A percentile compares a stretch with the other conserved stretches of the same genome.
Conservation (phyloP, 352 stramenopile genomes). For the Pythium monospermum region DNA sequence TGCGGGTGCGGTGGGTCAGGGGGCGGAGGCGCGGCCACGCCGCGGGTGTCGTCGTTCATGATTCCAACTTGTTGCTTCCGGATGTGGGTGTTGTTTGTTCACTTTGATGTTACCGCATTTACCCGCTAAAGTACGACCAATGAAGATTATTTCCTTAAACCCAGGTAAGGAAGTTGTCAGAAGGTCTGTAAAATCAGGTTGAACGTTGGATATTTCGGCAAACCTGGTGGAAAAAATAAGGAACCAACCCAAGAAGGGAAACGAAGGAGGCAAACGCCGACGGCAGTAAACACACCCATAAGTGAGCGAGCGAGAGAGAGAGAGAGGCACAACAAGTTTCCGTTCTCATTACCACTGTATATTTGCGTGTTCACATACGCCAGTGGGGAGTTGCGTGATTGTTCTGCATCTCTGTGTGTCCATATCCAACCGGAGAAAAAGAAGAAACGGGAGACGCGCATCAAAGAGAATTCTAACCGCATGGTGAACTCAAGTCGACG, state of each 20-base stretch:
- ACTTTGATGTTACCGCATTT: neutral
- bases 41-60: slow-evolving; percentile 17
- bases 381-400: neutral
- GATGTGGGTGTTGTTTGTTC: neutral
- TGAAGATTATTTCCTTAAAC: slow-evolving; percentile 16
- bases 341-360: no score
- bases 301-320: no score
- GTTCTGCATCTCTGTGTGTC: neutral
- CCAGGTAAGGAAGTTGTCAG: neutral
- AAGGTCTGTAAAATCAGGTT: slow-evolving; percentile 4
- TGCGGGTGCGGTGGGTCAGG: slow-evolving; percentile 13
- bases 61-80: neutral
- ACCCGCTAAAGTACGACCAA: slow-evolving; percentile 10
- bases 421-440: neutral
- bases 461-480: neutral
- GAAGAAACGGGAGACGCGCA: neutral
- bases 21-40: slow-evolving; percentile 11
- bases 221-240: neutral
- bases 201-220: neutral
- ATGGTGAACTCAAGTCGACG: slow-evolving; percentile 17
- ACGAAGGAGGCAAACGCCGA: neutral
- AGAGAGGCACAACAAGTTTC: no score
- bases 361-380: neutral
- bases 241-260: neutral
- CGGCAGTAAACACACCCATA: neutral